Conservation (phyloP, 306 rosid species). For the Glycine tomentella region DNA sequence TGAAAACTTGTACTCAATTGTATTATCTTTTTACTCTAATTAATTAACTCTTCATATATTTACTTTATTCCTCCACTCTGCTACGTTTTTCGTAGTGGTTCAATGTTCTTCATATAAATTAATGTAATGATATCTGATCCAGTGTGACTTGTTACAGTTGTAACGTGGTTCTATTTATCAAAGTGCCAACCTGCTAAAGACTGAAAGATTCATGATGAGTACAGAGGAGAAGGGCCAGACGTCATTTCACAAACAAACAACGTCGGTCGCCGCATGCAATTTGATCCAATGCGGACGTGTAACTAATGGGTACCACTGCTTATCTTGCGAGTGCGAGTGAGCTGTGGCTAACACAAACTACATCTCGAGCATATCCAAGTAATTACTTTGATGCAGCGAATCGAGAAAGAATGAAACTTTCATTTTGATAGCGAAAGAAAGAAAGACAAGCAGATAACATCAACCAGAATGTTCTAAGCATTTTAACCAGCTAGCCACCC, state of each 20-base stretch:
- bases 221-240: neutral
- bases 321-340: neutral
- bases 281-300: neutral
- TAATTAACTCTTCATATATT: too few relatives aligned
- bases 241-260: neutral
- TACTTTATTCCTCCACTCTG: too few relatives aligned
- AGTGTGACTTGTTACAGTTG: too few relatives aligned
- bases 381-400: neutral
- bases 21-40: too few relatives aligned
- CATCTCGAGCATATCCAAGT: neutral
- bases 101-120: too few relatives aligned
- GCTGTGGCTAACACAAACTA: neutral
- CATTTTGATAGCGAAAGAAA: neutral
- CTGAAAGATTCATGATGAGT: too few relatives aligned
- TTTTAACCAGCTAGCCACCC: too few relatives aligned
- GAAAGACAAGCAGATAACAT: neutral
- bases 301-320: neutral
- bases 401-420: neutral
- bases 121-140: too few relatives aligned
- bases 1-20: too few relatives aligned
- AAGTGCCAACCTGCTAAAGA: too few relatives aligned
- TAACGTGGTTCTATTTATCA: too few relatives aligned
- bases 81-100: too few relatives aligned
- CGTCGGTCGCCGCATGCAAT: constrained; percentile 10
- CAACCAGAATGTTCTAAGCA: neutral